Evolutionary conservation across 257 asterid species (phyloP).

Genomic region (Craterostigma plantagineum): DNA sequence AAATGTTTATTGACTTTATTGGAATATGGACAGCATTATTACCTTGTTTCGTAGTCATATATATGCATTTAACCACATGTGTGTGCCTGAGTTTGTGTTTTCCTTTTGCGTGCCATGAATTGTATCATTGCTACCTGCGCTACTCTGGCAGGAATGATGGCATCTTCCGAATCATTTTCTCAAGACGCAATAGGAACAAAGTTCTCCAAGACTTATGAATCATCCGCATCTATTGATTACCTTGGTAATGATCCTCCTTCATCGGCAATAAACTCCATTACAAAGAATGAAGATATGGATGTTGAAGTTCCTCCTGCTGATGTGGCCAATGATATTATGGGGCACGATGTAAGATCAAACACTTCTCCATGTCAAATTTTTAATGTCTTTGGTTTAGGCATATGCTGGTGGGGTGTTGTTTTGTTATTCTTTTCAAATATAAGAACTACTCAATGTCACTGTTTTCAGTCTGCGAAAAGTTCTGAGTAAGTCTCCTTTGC

Average conservation of each 20-base stretch:
- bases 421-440: neutral
- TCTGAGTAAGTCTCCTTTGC: too few species aligned
- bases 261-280: constrained; percentile 9
- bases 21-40: too few species aligned
- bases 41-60: too few species aligned
- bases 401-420: neutral
- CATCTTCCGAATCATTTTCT: constrained; percentile 20
- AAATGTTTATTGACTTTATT: too few species aligned
- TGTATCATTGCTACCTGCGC: too few species aligned
- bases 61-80: too few species aligned
- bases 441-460: too few species aligned
- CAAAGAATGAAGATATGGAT: constrained; percentile 31
- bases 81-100: too few species aligned
- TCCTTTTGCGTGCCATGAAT: too few species aligned
- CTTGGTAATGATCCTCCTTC: constrained; percentile 16
- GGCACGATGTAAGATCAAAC: constrained; percentile 54
- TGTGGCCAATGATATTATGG: constrained; percentile 60
- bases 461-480: too few species aligned
- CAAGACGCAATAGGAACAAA: constrained; percentile 33
- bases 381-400: neutral
- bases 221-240: constrained; percentile 18
- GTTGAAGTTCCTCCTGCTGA: constrained; percentile 27
- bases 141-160: constrained; percentile 11
- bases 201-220: too few species aligned
- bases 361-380: neutral